A percentile compares a stretch with the other conserved stretches of the same genome.
These are phyloP conservation scores for Serendipita sp. DNA, from an alignment of 768 basidiomycete genomes.

Conservation along the genomic window DNA sequence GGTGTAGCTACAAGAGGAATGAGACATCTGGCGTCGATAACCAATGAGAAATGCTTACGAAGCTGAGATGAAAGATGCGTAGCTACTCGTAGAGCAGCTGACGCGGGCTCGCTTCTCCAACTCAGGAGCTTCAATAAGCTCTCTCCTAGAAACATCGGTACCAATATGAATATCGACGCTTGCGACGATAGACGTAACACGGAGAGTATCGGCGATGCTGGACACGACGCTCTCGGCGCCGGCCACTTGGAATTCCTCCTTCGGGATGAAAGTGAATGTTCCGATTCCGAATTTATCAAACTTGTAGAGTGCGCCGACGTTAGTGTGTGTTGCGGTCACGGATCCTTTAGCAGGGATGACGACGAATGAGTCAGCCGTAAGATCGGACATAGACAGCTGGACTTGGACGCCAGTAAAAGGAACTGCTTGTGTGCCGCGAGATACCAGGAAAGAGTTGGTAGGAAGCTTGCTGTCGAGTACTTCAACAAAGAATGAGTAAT, in stretches of 20 bases:
- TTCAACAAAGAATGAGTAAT: background rate
- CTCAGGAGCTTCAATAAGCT: background rate
- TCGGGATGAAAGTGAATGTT: slow-evolving; percentile 25
- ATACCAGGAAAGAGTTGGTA: slow-evolving; percentile 29
- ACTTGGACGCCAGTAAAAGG: slow-evolving; percentile 31
- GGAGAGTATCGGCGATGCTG: slow-evolving; percentile 15
- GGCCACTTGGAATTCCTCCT: slow-evolving; percentile 23
- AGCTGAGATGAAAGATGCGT: slow-evolving; percentile 26
- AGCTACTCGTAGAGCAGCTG: slow-evolving; percentile 23
- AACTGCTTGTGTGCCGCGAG: slow-evolving; percentile 24
- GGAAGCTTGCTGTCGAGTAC: slow-evolving; percentile 28
- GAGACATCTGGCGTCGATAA: background rate
- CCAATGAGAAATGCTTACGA: slow-evolving; percentile 14
- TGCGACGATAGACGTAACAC: background rate
- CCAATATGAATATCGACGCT: background rate
- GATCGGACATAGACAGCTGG: slow-evolving; percentile 16
- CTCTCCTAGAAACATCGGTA: background rate
- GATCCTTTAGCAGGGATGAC: background rate
- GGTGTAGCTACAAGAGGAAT: slow-evolving; percentile 17
- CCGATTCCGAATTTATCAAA: slow-evolving; percentile 27
- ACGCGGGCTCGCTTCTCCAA: slow-evolving; percentile 23
- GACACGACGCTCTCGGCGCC: slow-evolving; percentile 21
- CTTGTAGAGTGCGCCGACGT: slow-evolving; percentile 27
- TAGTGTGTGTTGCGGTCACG: slow-evolving; percentile 10
- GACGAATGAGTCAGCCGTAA: slow-evolving; percentile 26